Conservation (phyloP, 768 basidiomycete genomes). For the Trametes villosa region DNA sequence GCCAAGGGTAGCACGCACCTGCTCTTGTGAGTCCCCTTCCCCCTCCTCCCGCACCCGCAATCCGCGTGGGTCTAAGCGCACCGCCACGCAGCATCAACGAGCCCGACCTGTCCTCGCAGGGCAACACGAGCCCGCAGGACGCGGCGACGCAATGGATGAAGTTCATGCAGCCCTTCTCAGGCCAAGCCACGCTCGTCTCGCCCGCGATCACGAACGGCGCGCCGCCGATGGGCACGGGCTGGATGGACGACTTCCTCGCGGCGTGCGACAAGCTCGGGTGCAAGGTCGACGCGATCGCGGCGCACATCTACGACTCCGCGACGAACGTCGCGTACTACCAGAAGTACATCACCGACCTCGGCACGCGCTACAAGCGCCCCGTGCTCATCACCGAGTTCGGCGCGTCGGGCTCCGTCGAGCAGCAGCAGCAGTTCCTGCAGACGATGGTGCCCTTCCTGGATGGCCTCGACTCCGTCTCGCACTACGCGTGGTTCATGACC, state of each 20-base stretch:
- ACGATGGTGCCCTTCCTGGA: constrained; percentile 36
- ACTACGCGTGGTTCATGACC: constrained; percentile 36
- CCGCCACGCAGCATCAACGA: constrained; percentile 34
- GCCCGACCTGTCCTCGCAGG: constrained; percentile 34
- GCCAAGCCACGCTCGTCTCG: constrained; percentile 35
- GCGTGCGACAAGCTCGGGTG: constrained; percentile 32
- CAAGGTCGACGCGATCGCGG: constrained; percentile 35
- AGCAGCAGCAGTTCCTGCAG: constrained; percentile 33
- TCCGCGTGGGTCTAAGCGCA: not conserved
- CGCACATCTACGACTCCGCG: constrained; percentile 38
- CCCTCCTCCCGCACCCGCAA: not conserved
- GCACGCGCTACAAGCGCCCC: constrained; percentile 34
- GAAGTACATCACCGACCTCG: constrained; percentile 35
- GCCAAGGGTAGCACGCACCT: constrained; percentile 33
- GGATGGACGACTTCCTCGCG: constrained; percentile 36
- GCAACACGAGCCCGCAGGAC: constrained; percentile 33
- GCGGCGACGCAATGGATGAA: constrained; percentile 35
- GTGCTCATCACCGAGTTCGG: constrained; percentile 39
- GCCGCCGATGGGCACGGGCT: constrained; percentile 36
- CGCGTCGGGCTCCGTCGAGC: constrained; percentile 27
- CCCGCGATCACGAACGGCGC: constrained; percentile 40
- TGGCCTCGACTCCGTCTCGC: constrained; percentile 28
- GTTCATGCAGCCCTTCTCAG: constrained; percentile 39
- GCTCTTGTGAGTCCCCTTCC: constrained; percentile 27
- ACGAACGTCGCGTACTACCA: constrained; percentile 36